Conservation (phyloP, 768 basidiomycete species). For the Boletus eberwhitei region DNA sequence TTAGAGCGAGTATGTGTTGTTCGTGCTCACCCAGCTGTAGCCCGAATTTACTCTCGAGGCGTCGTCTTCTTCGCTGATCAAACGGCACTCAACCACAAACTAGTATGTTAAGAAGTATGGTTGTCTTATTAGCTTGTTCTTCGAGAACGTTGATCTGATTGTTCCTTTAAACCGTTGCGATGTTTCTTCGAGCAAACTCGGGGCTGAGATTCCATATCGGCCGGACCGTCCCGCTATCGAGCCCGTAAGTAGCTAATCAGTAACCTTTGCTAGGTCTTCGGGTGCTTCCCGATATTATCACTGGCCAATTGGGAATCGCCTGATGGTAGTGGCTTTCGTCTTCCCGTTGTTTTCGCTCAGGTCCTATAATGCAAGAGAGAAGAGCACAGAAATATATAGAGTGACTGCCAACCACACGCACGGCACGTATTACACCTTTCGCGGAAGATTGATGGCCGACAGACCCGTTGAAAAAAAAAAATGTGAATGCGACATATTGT, state of each 20-base stretch:
- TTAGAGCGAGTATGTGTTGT: no score
- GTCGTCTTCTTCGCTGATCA: slow-evolving; percentile 18
- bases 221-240: background rate
- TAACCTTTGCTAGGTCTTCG: slow-evolving; percentile 14
- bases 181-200: background rate
- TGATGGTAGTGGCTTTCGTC: slow-evolving; percentile 15
- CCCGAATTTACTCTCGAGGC: background rate
- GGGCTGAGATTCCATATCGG: slow-evolving; percentile 10
- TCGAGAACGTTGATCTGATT: slow-evolving; percentile 14
- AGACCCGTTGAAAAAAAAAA: slow-evolving; percentile 4
- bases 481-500: slow-evolving; percentile 19
- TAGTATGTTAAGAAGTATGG: slow-evolving; percentile 23
- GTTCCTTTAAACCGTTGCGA: slow-evolving; percentile 9
- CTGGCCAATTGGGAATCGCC: slow-evolving; percentile 1
- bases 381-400: slow-evolving; percentile 26
- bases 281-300: slow-evolving; percentile 8
- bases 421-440: slow-evolving; percentile 18
- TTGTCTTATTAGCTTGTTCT: slow-evolving; percentile 18
- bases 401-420: slow-evolving; percentile 12
- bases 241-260: slow-evolving; percentile 19
- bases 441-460: slow-evolving; percentile 28
- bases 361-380: slow-evolving; percentile 27
- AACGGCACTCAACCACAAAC: slow-evolving; percentile 16
- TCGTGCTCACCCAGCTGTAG: background rate
- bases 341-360: slow-evolving; percentile 24